These are phyloP conservation scores for slime mould (Dictyostelium discoideum) DNA, from an alignment of 78 protist genomes.

Conservation along the genomic window DNA sequence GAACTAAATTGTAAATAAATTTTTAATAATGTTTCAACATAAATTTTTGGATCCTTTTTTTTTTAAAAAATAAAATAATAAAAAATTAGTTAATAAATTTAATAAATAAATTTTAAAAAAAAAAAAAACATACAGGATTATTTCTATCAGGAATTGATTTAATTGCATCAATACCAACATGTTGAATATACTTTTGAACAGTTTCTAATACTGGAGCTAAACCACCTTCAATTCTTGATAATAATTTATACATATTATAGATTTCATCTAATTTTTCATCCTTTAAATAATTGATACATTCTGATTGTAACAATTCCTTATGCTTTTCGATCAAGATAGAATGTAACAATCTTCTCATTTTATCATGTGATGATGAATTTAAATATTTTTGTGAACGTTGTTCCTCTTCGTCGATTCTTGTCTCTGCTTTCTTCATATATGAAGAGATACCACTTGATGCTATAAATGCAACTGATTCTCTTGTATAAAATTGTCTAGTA, in stretches of 20 bases:
- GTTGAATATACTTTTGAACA: constrained; percentile 71
- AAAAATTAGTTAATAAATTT: not conserved
- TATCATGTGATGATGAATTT: constrained; percentile 40
- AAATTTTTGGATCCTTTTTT: constrained; percentile 39
- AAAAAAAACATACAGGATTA: constrained; percentile 17
- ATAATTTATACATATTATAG: constrained; percentile 64
- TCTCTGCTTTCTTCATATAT: constrained; percentile 80
- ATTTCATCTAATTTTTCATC: constrained; percentile 79
- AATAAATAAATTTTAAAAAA: too few relatives aligned
- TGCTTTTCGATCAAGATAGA: constrained; percentile 66
- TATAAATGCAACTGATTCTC: constrained; percentile 70
- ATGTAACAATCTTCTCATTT: constrained; percentile 46
- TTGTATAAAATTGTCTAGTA: constrained; percentile 65
- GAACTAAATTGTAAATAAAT: constrained; percentile 72
- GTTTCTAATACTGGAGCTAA: constrained; percentile 67
- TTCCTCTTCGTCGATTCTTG: constrained; percentile 76
- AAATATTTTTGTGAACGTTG: constrained; percentile 56
- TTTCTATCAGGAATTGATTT: constrained; percentile 56
- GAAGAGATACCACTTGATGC: constrained; percentile 50
- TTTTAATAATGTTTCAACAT: constrained; percentile 86
- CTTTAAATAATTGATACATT: constrained; percentile 79
- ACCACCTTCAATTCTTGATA: constrained; percentile 84
- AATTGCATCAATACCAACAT: constrained; percentile 59
- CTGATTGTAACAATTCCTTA: constrained; percentile 61
- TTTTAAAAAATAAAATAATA: not conserved